Percentiles rank a stretch among this genome's conserved stretches.
phyloP scores from a whole-genome alignment of 1,284 basidiomycete genomes.

The Irpex sp. region DNA sequence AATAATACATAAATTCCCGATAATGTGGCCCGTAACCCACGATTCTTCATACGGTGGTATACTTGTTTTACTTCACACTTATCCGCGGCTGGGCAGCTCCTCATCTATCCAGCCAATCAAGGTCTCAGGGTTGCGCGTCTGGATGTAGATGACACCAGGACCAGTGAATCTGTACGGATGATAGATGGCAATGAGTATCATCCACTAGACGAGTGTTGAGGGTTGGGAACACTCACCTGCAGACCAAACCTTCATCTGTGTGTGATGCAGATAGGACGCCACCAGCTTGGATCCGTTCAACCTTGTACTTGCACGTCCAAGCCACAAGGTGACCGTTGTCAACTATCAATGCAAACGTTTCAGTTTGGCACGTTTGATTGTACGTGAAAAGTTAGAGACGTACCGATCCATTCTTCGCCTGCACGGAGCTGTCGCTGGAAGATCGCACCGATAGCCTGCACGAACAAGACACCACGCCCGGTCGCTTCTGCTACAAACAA shows the following conservation, averaged over 20 bases:
- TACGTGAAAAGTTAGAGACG: conserved; percentile 4
- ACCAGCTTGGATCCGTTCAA: conserved; percentile 28
- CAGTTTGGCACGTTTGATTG: background rate
- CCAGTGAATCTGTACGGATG: conserved; percentile 23
- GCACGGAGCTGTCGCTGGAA: conserved; percentile 23
- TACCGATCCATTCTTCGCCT: conserved; percentile 30
- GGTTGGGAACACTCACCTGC: conserved; percentile 17
- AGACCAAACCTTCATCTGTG: conserved; percentile 29
- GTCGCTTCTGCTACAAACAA: conserved; percentile 23
- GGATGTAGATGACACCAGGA: conserved; percentile 28
- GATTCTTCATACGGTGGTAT: too few relatives aligned
- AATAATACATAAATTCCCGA: too few relatives aligned
- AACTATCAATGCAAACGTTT: conserved; percentile 12
- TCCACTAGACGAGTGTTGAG: background rate
- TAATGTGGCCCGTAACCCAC: too few relatives aligned
- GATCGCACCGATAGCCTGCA: conserved; percentile 27
- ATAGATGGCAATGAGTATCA: too few relatives aligned
- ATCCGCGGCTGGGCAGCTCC: conserved; percentile 17
- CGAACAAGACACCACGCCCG: conserved; percentile 27
- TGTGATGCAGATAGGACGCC: conserved; percentile 23
- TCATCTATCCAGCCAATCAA: conserved; percentile 25
- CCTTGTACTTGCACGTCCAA: conserved; percentile 28
- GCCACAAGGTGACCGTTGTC: conserved; percentile 30
- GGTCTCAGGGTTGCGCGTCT: conserved; percentile 26
- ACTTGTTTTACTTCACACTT: background rate